Conservation (phyloP, 352 stramenopile species). For the Pythium plurisporium region DNA sequence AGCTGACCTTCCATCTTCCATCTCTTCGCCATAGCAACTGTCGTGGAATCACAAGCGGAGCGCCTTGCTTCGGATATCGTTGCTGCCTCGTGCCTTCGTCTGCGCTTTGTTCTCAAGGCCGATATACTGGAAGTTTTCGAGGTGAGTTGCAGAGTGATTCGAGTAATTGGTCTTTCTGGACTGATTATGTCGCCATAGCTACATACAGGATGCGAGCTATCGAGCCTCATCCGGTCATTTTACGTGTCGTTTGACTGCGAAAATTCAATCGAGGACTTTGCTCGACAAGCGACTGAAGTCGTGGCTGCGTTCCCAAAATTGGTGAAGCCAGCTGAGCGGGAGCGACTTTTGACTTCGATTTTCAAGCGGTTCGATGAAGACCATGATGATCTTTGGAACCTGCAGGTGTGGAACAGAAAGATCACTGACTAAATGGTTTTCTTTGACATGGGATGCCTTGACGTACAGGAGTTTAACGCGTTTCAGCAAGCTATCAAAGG, state of each 20-base stretch:
- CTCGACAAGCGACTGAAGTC: slow-evolving; percentile 21
- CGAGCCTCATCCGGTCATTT: slow-evolving; percentile 26
- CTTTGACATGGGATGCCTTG: neutral
- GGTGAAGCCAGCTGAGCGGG: slow-evolving; percentile 36
- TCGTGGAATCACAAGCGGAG: slow-evolving; percentile 7
- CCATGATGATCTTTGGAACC: slow-evolving; percentile 31
- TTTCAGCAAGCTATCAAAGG: slow-evolving; percentile 50
- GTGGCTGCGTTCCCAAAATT: slow-evolving; percentile 24
- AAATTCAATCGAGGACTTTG: slow-evolving; percentile 32
- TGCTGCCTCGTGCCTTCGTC: slow-evolving; percentile 21
- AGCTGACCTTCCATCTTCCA: neutral
- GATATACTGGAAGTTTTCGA: slow-evolving; percentile 33
- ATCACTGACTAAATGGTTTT: neutral
- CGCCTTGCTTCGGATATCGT: neutral
- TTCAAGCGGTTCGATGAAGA: slow-evolving; percentile 45
- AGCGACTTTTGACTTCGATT: slow-evolving; percentile 31
- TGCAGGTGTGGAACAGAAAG: slow-evolving; percentile 25
- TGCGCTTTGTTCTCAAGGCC: slow-evolving; percentile 32
- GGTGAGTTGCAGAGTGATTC: neutral
- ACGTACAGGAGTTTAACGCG: slow-evolving; percentile 46
- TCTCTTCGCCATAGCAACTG: slow-evolving; percentile 1
- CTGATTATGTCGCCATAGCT: neutral
- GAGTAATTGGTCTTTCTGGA: neutral
- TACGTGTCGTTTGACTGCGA: slow-evolving; percentile 36
- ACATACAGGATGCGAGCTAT: slow-evolving; percentile 14